These are phyloP conservation scores for Plantago major DNA, from an alignment of 257 asterid genomes.

Conservation along the genomic window DNA sequence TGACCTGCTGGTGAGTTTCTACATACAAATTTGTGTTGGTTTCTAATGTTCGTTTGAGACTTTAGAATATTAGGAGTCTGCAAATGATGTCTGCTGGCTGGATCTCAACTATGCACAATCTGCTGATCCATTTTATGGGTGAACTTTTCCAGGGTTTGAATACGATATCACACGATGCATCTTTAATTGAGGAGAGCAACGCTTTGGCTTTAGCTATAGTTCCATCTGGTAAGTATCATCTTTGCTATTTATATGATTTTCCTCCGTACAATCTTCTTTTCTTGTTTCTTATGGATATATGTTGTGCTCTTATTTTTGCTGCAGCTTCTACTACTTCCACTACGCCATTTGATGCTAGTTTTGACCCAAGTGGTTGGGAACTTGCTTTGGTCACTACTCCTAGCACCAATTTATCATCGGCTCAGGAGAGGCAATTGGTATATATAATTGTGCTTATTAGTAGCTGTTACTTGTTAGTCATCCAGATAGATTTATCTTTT, in stretches of 20 bases:
- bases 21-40: constrained; percentile 6
- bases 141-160: constrained; percentile 69
- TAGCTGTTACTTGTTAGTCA: background rate
- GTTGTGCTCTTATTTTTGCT: constrained; percentile 19
- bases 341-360: constrained; percentile 44
- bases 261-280: constrained; percentile 3
- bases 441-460: constrained; percentile 9
- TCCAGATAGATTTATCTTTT: background rate
- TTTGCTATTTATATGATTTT: constrained; percentile 8
- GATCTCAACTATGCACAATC: constrained; percentile 16
- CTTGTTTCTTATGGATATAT: background rate
- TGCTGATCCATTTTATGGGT: constrained; percentile 7
- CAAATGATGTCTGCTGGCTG: background rate
- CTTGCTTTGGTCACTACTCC: constrained; percentile 92
- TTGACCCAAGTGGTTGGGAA: constrained; percentile 95
- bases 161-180: constrained; percentile 44
- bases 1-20: constrained; percentile 68
- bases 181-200: constrained; percentile 77
- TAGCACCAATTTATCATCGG: constrained; percentile 69
- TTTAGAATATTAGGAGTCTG: background rate
- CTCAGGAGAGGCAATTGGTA: constrained; percentile 93
- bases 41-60: background rate
- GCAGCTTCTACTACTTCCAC: constrained; percentile 39
- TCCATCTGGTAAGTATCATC: constrained; percentile 61
- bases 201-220: constrained; percentile 91